Base-by-base conservation (phyloP, 2,329 filamentous ascomycete genomes). In the Meredithiella fracta region DNA sequence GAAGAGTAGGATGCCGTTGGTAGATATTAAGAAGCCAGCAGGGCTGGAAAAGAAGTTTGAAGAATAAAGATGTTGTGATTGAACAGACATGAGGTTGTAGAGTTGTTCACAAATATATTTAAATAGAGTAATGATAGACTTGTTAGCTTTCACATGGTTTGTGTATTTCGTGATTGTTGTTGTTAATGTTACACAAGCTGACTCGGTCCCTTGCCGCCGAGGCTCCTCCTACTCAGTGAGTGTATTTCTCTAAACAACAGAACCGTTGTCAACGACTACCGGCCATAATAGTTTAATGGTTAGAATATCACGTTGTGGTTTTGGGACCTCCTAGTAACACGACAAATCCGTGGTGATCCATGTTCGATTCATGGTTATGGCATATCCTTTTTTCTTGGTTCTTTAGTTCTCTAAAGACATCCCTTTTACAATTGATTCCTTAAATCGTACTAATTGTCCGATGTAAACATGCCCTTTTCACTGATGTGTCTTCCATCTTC, bases 321-420 rank as follows among this genome's bases (percentile, higher is more conserved):
- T 20, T 55, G 6, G 49, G 22, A 31, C 47, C 47, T 40, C 47
- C 25, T 31, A 51, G 20, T 31, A 31, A 17, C 25, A 34, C 20
- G 26, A 53, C 5, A 44, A 50, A 54, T 51, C 57, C 57, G 57
- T 56, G 53, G 57, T 55, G 57, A 59, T 54, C 57, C 57, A 59
- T 59, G 57, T 59, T 59, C 57, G 53, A 59, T 59, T 56, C 57
- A 59, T 59, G 53, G 53, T 59, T 59, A 59, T 56, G 57, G 57
- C 57, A 59, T 22, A 20, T 40, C 38, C 47, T 20, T 34, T 44
- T 44, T 22, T 44, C 3, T 5, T 42, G 6, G 4, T 44, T 1
- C 20, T 44, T 44, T 44, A 14, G 15, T 51, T 51, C 20, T 51
- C 29, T 14, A 3, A n/a, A 29, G 2, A 29, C 4, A 17, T n/a